Evolutionary conservation across 169 alveolate genomes (phyloP), one percentile per base, ranked within the genome.

Genomic region (Eimeria necatrix): DNA sequence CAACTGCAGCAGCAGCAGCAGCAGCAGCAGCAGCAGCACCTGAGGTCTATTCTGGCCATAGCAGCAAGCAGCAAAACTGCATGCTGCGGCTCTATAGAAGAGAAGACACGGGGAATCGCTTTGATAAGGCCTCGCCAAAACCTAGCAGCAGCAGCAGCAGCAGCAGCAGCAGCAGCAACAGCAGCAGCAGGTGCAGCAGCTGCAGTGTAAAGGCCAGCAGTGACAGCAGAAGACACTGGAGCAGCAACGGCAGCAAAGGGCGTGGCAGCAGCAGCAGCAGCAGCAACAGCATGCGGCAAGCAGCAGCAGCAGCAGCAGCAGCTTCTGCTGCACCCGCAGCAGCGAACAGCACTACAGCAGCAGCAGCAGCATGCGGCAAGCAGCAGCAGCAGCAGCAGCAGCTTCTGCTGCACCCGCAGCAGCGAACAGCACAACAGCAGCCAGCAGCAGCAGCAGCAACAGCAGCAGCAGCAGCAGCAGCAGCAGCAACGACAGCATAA

Each of bases 21-120:
- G n/a, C 41, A n/a, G 64, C 64, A 56, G 64, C 64, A 56, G 64
- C 64, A 56, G 56, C 84, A 8, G 53, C 53, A 73, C 94, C 94
- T 89, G 56, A 89, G 70, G 49, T 89, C 94, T 20, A 89, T 70
- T 49, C 94, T 49, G 1, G 89, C 88, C 22, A 89, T 53, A 49
- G 81, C 78, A 20, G 53, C 78, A 61, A 89, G 87, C 64, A 70
- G 6, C 53, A 89, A 4, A 51, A 51, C 88, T 12, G 85, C 94
- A 49, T 89, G 94, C 76, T 10, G 76, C 3, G 87, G 89, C 94
- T 14, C 18, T 5, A 73, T 14, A 9, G 32, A 24, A 8, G 94
- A 8, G 46, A 41, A 68, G 49, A 89, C 74, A 4, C 74, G 18
- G 12, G 94, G 94, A 16, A 87, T 48, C n/a, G 4, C 51, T 20